These are phyloP conservation scores for Colletotrichum zoysiae DNA, from an alignment of 2,329 filamentous ascomycete genomes.

Conservation along the genomic window DNA sequence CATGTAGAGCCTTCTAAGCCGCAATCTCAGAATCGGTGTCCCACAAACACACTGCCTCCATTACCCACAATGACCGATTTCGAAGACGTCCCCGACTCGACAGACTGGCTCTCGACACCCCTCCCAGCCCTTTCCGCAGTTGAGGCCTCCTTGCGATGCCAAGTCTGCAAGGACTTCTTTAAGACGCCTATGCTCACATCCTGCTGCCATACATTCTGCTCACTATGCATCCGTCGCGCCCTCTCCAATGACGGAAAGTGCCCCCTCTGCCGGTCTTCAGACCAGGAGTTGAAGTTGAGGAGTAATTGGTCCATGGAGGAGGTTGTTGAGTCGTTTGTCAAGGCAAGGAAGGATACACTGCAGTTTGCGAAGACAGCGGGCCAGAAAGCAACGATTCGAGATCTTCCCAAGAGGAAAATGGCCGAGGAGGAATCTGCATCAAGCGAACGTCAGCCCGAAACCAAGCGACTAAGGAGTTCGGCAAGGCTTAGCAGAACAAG, in stretches of 20 bases:
- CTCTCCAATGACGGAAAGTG: conserved; percentile 88
- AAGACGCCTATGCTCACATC: conserved; percentile 94
- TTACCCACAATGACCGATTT: conserved; percentile 51
- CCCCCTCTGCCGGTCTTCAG: conserved; percentile 81
- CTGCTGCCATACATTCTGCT: conserved; percentile 97
- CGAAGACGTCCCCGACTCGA: conserved; percentile 76
- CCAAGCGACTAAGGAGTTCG: conserved; percentile 67
- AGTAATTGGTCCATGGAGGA: conserved; percentile 90
- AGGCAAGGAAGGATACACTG: conserved; percentile 72
- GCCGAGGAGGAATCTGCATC: conserved; percentile 46
- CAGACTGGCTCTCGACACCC: conserved; percentile 83
- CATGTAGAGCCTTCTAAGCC: not conserved
- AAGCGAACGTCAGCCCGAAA: conserved; percentile 46
- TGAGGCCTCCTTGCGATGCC: conserved; percentile 89
- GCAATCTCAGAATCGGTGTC: not conserved
- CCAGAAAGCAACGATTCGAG: conserved; percentile 42
- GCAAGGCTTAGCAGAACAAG: conserved; percentile 60
- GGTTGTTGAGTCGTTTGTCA: conserved; percentile 82
- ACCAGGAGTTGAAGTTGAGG: conserved; percentile 87
- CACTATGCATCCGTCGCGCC: conserved; percentile 90
- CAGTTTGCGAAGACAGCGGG: conserved; percentile 68
- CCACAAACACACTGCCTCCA: not conserved
- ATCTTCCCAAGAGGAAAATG: conserved; percentile 66
- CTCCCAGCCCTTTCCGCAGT: conserved; percentile 76
- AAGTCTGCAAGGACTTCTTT: conserved; percentile 99